Conservation (phyloP, 352 stramenopile genomes). For the Pythium guiyangense region DNA sequence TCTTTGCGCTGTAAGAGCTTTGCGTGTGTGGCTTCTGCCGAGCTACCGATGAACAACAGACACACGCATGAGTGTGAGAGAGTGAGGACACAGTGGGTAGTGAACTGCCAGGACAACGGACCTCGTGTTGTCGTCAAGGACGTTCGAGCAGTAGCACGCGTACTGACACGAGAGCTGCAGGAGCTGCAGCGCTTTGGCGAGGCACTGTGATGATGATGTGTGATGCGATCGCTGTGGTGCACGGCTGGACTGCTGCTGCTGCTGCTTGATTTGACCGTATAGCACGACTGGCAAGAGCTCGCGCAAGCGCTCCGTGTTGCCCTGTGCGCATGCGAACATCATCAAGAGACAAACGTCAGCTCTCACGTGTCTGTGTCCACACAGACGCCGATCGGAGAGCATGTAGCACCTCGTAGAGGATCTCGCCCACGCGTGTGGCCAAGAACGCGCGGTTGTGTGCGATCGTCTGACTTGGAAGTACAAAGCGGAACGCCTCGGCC, state of each 20-base stretch:
- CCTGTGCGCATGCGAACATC: conserved; percentile 2
- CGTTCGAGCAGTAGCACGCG: conserved; percentile 29
- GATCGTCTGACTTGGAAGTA: conserved; percentile 6
- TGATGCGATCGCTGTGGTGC: background rate
- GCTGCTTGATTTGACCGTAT: conserved; percentile 18
- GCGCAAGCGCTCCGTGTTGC: conserved; percentile 18
- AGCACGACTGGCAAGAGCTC: conserved; percentile 36
- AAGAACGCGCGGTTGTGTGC: conserved; percentile 8
- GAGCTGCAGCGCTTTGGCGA: conserved; percentile 27
- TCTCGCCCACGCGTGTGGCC: conserved; percentile 10
- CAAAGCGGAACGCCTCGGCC: conserved; percentile 5
- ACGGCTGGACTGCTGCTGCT: background rate
- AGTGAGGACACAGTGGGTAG: background rate
- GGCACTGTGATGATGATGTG: conserved; percentile 2
- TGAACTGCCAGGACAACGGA: conserved; percentile 3
- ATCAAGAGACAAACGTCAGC: background rate
- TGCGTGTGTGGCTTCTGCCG: conserved; percentile 8
- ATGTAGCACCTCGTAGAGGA: conserved; percentile 10
- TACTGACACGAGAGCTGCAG: conserved; percentile 71
- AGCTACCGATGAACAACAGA: background rate
- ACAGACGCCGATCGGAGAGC: too few species aligned
- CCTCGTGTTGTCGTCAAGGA: conserved; percentile 30
- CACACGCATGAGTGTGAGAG: background rate
- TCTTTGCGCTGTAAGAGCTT: conserved; percentile 3
- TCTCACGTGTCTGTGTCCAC: background rate